Conservation (phyloP, 768 basidiomycete genomes). For the Pisolithus albus region DNA sequence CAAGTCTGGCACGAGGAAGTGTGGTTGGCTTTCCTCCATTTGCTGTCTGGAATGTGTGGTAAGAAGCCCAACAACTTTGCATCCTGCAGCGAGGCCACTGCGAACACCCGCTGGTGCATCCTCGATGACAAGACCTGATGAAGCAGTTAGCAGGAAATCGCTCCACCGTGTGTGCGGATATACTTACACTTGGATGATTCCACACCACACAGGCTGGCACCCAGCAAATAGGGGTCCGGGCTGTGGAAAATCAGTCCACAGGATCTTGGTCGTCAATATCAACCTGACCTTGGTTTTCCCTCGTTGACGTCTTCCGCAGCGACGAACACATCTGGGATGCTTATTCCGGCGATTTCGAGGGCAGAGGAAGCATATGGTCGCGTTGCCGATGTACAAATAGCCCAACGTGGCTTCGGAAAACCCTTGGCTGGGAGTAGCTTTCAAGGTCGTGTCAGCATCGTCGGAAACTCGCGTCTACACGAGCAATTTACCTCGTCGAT, state of each 20-base stretch:
- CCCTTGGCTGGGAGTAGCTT: no score
- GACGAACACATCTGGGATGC: constrained; percentile 41
- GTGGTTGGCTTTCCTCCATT: constrained; percentile 55
- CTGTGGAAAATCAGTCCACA: constrained; percentile 27
- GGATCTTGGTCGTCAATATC: no score
- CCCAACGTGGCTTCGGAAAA: no score
- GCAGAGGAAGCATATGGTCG: no score
- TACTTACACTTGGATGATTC: constrained; percentile 34
- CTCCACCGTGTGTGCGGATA: not conserved
- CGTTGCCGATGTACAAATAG: no score
- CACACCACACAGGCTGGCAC: constrained; percentile 65
- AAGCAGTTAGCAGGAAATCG: not conserved
- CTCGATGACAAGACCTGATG: constrained; percentile 75
- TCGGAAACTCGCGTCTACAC: no score
- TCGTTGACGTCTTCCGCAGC: constrained; percentile 75
- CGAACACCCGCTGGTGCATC: constrained; percentile 84
- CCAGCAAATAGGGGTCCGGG: constrained; percentile 88
- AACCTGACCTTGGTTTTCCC: constrained; percentile 67
- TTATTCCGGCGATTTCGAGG: no score
- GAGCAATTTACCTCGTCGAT: no score
- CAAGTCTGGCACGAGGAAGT: constrained; percentile 69
- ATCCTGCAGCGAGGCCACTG: constrained; percentile 77
- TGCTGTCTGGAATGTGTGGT: constrained; percentile 73
- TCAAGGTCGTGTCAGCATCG: no score
- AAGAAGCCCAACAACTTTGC: constrained; percentile 74